Base-by-base conservation (phyloP, 73 alveolate genomes). In the Symbiodinium natans region DNA sequence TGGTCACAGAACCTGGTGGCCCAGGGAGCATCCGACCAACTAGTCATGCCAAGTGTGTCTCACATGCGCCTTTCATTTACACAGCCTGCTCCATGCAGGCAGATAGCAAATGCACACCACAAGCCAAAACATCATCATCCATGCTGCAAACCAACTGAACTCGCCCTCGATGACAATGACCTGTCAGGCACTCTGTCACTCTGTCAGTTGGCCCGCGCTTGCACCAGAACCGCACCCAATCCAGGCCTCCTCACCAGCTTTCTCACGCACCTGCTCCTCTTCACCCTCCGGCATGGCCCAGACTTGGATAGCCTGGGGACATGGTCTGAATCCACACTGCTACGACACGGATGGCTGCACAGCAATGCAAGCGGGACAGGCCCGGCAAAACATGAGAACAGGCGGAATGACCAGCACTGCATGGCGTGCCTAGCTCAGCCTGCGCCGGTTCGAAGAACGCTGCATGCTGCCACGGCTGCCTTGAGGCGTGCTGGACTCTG, bases 121-220 rank as follows among this genome's bases (percentile, higher is more conserved):
- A 75, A 88, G 54, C 95, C 95, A 88, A 40, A 88, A 83, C 95
- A 88, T 88, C 95, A 88, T 88, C 95, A 63, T 59, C 95, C 95
- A 88, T 2, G 95, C 95, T 29, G 95, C 95, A 54, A 88, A 88
- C 95, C 95, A 88, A 42, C 95, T 88, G 82, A 88, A 88, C n/a
- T 59, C 95, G 3, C 95, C 95, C 36, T 88, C 95, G 71, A 88
- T 54, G 74, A 88, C 41, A 31, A 88, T 38, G 86, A 88, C 46
- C 95, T 88, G 83, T 9, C 17, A 4, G 8, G 21, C 15, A 17
- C 21, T 33, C 40, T 73, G 83, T 21, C 19, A 29, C 13, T 17
- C 34, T 0, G 23, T 8, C 31, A 13, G 13, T 63, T 17, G 8
- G 8, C 82, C 39, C 36, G 25, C 17, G 15, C 33, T 23, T 29